Percentiles rank a stretch among this genome's conserved stretches.
Conservation (phyloP, 768 basidiomycete species). For the Boletellus sp. region DNA sequence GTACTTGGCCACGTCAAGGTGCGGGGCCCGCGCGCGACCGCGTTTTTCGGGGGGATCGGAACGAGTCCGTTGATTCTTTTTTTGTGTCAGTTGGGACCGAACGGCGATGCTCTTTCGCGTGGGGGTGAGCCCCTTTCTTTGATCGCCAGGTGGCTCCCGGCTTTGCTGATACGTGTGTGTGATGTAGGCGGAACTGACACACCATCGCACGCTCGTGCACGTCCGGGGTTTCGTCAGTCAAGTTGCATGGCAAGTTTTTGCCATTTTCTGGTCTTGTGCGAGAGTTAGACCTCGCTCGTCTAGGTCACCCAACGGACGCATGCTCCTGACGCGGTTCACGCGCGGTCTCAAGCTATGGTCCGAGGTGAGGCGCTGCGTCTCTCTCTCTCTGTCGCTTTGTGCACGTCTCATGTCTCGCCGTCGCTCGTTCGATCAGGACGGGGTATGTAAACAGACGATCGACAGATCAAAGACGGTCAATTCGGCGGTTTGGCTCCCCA, state of each 20-base stretch:
- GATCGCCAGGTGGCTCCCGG: not conserved
- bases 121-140: slow-evolving; percentile 31
- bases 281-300: not conserved
- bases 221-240: slow-evolving; percentile 51
- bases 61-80: not conserved
- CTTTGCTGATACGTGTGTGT: not conserved
- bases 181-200: slow-evolving; percentile 37
- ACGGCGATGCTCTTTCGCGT: slow-evolving; percentile 47
- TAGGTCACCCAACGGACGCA: slow-evolving; percentile 47
- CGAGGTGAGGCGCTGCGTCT: slow-evolving; percentile 30
- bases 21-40: slow-evolving; percentile 3
- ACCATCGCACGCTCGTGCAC: slow-evolving; percentile 46
- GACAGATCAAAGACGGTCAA: slow-evolving; percentile 42
- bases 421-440: slow-evolving; percentile 35
- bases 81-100: slow-evolving; percentile 42
- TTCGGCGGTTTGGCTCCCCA: slow-evolving; percentile 49
- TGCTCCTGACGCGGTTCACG: slow-evolving; percentile 45
- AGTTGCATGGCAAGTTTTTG: slow-evolving; percentile 42
- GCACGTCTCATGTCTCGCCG: not conserved
- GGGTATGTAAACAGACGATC: slow-evolving; percentile 47
- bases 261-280: not conserved
- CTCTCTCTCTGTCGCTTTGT: not conserved
- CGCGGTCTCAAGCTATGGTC: slow-evolving; percentile 51
- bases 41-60: too few species aligned
- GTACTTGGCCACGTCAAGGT: slow-evolving; percentile 54